Evolutionary conservation across 2,329 filamentous ascomycete species (phyloP), one percentile per base, ranked within the genome.

Genomic region (Hymenoscyphus albidus): DNA sequence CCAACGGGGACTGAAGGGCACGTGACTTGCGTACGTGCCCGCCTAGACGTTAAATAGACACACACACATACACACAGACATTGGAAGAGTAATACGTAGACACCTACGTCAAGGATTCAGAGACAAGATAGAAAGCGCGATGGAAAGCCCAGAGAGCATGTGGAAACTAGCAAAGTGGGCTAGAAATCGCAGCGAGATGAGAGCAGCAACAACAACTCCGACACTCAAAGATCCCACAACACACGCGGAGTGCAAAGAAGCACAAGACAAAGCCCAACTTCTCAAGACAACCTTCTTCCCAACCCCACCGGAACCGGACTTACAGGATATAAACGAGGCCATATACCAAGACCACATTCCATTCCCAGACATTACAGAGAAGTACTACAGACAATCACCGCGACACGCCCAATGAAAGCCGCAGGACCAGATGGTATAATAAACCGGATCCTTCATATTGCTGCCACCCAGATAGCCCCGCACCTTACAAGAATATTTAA

Each of bases 401-500:
- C 32, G 12, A 62, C 62, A 31, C 58, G 62, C n/a, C 51, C 40
- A 62, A 64, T 54, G 39, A 70, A 69, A 67, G 67, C 69, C 7
- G 55, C 67, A 55, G 62, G 67, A 62, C 51, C 58, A 32, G 66
- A 71, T 59, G 38, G 64, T 14, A 69, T 71, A 38, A 65, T 65
- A 61, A 70, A 68, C 44, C 14, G 39, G 55, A 38, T 69, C 42
- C 62, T 69, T 18, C 56, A 67, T 22, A 27, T 62, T 16, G 32
- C 54, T 18, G 44, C 63, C 14, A 39, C 61, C 58, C 22, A 63
- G 39, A 56, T 69, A 61, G 51, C 59, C 38, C 63, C 63, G 31
- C 55, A 64, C 48, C 61, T 70, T 2, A 66, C 58, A 16, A 58
- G 39, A 39, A 62, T 70, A 48, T 69, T 66, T 44, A 70, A 71